Evolutionary conservation across 768 basidiomycete species (phyloP).

Genomic region (Termitomyces sp.): DNA sequence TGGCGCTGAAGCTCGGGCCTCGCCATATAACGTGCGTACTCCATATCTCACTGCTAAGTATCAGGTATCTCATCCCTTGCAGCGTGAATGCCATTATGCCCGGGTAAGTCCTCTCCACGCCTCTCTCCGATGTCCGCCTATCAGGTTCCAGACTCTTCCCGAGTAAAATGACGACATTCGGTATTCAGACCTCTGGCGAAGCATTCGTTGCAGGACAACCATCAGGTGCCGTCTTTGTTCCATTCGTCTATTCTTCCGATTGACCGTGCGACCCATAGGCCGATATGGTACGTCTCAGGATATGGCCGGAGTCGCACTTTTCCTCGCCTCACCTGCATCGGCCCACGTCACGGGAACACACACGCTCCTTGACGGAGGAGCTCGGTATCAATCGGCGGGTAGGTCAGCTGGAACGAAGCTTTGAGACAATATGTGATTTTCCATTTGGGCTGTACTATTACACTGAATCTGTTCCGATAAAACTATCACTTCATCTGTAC

Average conservation of each 20-base stretch:
- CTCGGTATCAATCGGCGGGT: constrained; percentile 22
- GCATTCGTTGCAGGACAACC: constrained; percentile 51
- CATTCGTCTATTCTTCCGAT: not conserved
- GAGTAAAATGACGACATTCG: constrained; percentile 80
- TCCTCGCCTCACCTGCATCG: constrained; percentile 65
- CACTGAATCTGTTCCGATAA: not conserved
- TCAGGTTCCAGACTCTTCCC: constrained; percentile 56
- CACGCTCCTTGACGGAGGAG: constrained; percentile 67
- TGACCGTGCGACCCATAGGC: constrained; percentile 29
- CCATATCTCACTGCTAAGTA: constrained; percentile 6
- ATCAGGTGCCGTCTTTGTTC: constrained; percentile 38
- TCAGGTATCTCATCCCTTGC: constrained; percentile 1
- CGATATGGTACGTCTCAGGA: constrained; percentile 62
- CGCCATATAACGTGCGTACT: constrained; percentile 58
- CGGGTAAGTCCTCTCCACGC: constrained; percentile 37
- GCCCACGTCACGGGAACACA: constrained; percentile 74
- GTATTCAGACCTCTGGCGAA: constrained; percentile 49
- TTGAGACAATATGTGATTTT: not conserved
- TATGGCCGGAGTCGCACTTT: constrained; percentile 65
- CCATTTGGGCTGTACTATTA: not conserved
- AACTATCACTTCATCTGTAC: not conserved
- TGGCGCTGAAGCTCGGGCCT: constrained; percentile 60
- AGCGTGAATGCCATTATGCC: constrained; percentile 85
- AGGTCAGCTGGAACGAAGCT: not conserved
- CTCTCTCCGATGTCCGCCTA: not conserved